phyloP scores from a whole-genome alignment of 805 yeast genomes.

The Candida sanyiensis region DNA sequence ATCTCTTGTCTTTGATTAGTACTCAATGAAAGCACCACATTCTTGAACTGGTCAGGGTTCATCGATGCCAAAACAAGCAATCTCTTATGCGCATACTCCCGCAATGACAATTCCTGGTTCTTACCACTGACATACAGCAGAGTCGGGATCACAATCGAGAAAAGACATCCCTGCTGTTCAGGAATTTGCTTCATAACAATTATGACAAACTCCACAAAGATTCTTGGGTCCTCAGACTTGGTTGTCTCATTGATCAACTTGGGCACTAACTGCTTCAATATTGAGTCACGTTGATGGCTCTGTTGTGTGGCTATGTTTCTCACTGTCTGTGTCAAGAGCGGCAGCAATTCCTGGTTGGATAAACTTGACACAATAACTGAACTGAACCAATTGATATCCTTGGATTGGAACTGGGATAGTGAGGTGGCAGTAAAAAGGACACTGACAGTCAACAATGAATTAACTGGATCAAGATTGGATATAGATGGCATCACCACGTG shows the following conservation, averaged over 20 bases:
- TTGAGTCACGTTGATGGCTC: slow-evolving; percentile 28
- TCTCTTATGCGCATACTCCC: slow-evolving; percentile 39
- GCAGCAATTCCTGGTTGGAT: slow-evolving; percentile 29
- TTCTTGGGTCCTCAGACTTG: slow-evolving; percentile 25
- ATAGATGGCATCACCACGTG: slow-evolving; percentile 30
- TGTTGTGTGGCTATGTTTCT: slow-evolving; percentile 42
- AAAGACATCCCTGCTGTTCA: slow-evolving; percentile 16
- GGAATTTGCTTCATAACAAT: slow-evolving; percentile 14
- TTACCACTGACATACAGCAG: slow-evolving; percentile 26
- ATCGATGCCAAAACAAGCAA: slow-evolving; percentile 41
- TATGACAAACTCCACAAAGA: slow-evolving; percentile 28
- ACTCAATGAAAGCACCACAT: slow-evolving; percentile 36
- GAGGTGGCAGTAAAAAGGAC: slow-evolving; percentile 39
- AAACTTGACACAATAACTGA: slow-evolving; percentile 33
- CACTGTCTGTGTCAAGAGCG: slow-evolving; percentile 54
- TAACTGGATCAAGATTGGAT: slow-evolving; percentile 25
- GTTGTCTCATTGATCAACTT: slow-evolving; percentile 31
- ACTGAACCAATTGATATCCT: slow-evolving; percentile 34
- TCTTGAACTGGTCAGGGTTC: slow-evolving; percentile 44
- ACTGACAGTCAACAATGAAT: slow-evolving; percentile 39
- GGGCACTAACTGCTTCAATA: slow-evolving; percentile 43
- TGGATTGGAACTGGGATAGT: slow-evolving; percentile 27
- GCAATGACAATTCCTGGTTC: not conserved
- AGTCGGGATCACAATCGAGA: slow-evolving; percentile 33
- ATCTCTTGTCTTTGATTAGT: slow-evolving; percentile 36